Evolutionary conservation across 495 filamentous ascomycete genomes (phyloP), one percentile per base, ranked within the genome.

Genomic region (Thermothielavioides terrestris): DNA sequence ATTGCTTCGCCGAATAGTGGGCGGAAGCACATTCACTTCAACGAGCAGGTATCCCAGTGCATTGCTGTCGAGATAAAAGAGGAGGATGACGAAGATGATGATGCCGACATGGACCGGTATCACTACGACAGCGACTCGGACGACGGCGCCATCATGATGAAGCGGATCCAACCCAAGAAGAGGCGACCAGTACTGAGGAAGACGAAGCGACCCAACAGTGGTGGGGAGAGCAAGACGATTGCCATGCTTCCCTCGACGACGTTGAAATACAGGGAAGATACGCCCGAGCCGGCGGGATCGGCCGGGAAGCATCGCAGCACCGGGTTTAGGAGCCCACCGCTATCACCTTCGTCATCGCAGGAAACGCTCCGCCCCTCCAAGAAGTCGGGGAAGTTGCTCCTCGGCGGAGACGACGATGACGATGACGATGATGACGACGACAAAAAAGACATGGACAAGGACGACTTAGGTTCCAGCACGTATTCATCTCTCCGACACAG

Each of bases 41-140:
- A 95, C 64, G 84, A 96, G 61, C 86, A 88, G 67, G 92, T 98
- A 10, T 81, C 88, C 58, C 91, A 98, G 62, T 96, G 89, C 59
- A 96, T 96, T 44, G 92, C 92, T 4, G 84, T 98, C 21, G 89
- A 97, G 22, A 74, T 79, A 46, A 89, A 92, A 59, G 81, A 79
- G 14, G 81, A 81, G 6, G 82, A 81, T 15, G 79, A 82, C 4
- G 85, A 89, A 7, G 85, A 88, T 12, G 72, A 78, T 0, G 78
- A 83, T 38, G 49, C 60, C 45, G 63, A 66, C 18, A 53, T 70
- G 69, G 44, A 55, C 62, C 39, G 65, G 58, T 71, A 69, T 52
- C 70, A 75, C 20, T 77, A 80, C 18, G 83, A 85, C 37, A 80
- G 77, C 42, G 82, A 82, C 17, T 86, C 80, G 5, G 77, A 79